A percentile compares a stretch with the other conserved stretches of the same genome.
These are phyloP conservation scores for Starmera quercuum DNA, from an alignment of 805 yeast species.

Conservation along the genomic window DNA sequence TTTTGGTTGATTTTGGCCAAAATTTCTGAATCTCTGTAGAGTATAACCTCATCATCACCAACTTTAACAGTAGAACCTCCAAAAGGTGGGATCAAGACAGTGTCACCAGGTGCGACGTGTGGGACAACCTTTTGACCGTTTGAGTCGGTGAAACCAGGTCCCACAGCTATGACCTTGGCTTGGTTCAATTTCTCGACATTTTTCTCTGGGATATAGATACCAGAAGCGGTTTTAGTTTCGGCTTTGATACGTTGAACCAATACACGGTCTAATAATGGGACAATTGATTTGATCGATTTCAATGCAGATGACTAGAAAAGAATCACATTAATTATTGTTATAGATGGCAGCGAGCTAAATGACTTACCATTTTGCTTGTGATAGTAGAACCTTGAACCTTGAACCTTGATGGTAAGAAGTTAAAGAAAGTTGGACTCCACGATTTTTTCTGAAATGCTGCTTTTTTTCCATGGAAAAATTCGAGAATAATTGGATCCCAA, in stretches of 20 bases:
- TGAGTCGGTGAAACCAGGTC: constrained; percentile 81
- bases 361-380: background rate
- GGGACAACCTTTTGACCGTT: constrained; percentile 70
- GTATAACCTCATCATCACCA: constrained; percentile 70
- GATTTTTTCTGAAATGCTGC: too few species aligned
- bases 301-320: constrained; percentile 45
- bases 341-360: background rate
- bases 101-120: constrained; percentile 83
- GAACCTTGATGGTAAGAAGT: too few species aligned
- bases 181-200: constrained; percentile 90
- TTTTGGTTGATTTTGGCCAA: constrained; percentile 79
- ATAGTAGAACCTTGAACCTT: too few species aligned
- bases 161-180: constrained; percentile 89
- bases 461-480: too few species aligned
- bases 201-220: constrained; percentile 91
- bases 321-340: constrained; percentile 6
- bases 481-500: too few species aligned
- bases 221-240: constrained; percentile 84
- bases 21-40: constrained; percentile 91
- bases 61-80: constrained; percentile 90
- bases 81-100: constrained; percentile 87
- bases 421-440: too few species aligned
- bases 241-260: constrained; percentile 93
- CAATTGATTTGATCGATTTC: constrained; percentile 79
- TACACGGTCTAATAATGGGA: constrained; percentile 93